A percentile compares a stretch with the other conserved stretches of the same genome.
Evolutionary conservation across 345 rosid genomes (phyloP).

Genomic region (Rhizophora mangle): DNA sequence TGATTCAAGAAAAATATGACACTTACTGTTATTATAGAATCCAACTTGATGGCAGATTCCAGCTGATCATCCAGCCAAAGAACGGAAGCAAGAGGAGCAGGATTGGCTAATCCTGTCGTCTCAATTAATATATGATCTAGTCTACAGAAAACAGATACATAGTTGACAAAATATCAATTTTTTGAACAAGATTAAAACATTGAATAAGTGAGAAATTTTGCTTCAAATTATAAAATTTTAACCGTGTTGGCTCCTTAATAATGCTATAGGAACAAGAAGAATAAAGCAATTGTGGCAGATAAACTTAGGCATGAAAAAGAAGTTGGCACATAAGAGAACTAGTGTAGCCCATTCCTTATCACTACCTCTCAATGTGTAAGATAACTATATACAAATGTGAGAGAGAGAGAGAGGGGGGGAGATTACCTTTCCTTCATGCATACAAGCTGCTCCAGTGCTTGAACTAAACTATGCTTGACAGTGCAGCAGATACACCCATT

Average conservation of each 20-base stretch:
- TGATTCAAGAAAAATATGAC: neutral
- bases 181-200: neutral
- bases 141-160: conserved; percentile 31
- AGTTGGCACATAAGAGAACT: no score
- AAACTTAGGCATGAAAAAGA: no score
- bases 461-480: conserved; percentile 89
- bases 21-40: conserved; percentile 84
- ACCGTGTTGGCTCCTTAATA: neutral
- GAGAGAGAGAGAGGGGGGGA: neutral
- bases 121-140: conserved; percentile 91
- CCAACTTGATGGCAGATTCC: conserved; percentile 85
- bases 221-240: neutral
- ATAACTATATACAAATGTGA: no score
- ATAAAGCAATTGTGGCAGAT: no score
- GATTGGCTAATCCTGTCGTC: conserved; percentile 99
- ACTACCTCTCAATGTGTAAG: no score
- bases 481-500: conserved; percentile 95
- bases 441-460: conserved; percentile 90
- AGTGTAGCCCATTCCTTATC: no score
- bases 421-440: conserved; percentile 68
- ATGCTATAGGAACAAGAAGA: neutral
- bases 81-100: conserved; percentile 87
- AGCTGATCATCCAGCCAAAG: conserved; percentile 97
- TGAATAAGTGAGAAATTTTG: neutral
- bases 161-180: conserved; percentile 5